Evolutionary conservation across 345 rosid genomes (phyloP).

Genomic region (Iberis pinnata): DNA sequence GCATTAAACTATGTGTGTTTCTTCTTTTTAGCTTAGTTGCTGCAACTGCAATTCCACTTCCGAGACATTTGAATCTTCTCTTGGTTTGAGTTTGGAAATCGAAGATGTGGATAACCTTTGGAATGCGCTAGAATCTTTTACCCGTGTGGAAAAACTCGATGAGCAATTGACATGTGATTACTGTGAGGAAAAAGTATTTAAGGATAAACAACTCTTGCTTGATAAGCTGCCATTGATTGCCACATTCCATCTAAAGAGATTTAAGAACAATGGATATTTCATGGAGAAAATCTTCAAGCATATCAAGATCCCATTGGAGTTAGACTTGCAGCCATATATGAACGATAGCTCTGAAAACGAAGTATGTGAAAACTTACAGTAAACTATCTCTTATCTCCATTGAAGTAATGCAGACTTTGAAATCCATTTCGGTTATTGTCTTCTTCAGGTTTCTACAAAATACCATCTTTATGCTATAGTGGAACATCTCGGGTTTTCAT

Average conservation of each 20-base stretch:
- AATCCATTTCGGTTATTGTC: background rate
- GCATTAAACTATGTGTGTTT: background rate
- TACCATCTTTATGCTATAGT: constrained; percentile 71
- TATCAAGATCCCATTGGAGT: constrained; percentile 66
- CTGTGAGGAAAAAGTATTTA: constrained; percentile 55
- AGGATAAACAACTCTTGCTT: constrained; percentile 74
- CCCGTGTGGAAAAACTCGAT: constrained; percentile 68
- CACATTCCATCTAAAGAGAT: constrained; percentile 78
- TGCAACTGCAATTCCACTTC: constrained; percentile 60
- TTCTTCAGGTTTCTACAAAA: constrained; percentile 41
- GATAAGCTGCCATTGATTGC: constrained; percentile 62
- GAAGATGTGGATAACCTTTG: constrained; percentile 48
- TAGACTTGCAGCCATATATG: constrained; percentile 70
- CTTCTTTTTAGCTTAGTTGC: constrained; percentile 50
- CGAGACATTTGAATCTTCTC: constrained; percentile 49
- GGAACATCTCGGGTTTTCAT: constrained; percentile 57
- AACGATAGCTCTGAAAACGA: constrained; percentile 17
- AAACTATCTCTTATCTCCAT: background rate
- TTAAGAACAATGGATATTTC: constrained; percentile 57
- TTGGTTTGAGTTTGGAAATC: constrained; percentile 76
- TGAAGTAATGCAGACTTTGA: background rate
- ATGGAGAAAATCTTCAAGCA: constrained; percentile 71
- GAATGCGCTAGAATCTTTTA: constrained; percentile 63
- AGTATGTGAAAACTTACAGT: constrained; percentile 36
- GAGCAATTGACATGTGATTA: constrained; percentile 55